phyloP scores from a whole-genome alignment of 2,329 filamentous ascomycete genomes.

The Microthyrium microscopicum region DNA sequence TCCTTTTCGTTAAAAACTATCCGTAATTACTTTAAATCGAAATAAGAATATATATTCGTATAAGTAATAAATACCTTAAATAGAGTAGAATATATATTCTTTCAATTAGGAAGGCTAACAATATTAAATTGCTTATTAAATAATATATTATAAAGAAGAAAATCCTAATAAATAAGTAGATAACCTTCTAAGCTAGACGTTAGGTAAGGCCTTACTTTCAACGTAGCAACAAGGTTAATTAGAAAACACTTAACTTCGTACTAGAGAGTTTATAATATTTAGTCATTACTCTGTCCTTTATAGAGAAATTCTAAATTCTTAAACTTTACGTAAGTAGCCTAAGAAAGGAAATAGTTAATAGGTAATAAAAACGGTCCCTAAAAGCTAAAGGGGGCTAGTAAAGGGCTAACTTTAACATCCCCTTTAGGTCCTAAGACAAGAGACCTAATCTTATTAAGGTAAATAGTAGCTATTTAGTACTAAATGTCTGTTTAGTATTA shows the following conservation, averaged over 20 bases:
- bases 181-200: slow-evolving; percentile 6
- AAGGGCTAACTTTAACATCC: slow-evolving; percentile 2
- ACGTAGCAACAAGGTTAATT: neutral
- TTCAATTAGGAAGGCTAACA: slow-evolving; percentile 1
- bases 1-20: slow-evolving; percentile 3
- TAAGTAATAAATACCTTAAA: slow-evolving; percentile 3
- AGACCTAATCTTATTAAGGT: neutral
- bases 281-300: slow-evolving; percentile 3
- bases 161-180: slow-evolving; percentile 3
- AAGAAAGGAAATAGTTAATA: slow-evolving; percentile 4
- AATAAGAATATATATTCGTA: slow-evolving; percentile 5
- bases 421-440: slow-evolving; percentile 3
- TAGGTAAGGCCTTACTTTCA: slow-evolving; percentile 1
- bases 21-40: neutral
- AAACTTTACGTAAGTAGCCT: slow-evolving; percentile 1
- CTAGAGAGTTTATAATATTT: slow-evolving; percentile 1
- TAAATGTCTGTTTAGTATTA: slow-evolving; percentile 1
- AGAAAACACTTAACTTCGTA: slow-evolving; percentile 2
- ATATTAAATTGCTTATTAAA: slow-evolving; percentile 5
- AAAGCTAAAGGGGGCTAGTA: slow-evolving; percentile 2
- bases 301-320: slow-evolving; percentile 1
- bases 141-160: slow-evolving; percentile 2
- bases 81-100: slow-evolving; percentile 4
- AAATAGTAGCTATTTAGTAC: slow-evolving; percentile 3
- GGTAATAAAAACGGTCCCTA: slow-evolving; percentile 2